These are phyloP conservation scores for Candida ortonii DNA, from an alignment of 805 yeast species.

Conservation along the genomic window DNA sequence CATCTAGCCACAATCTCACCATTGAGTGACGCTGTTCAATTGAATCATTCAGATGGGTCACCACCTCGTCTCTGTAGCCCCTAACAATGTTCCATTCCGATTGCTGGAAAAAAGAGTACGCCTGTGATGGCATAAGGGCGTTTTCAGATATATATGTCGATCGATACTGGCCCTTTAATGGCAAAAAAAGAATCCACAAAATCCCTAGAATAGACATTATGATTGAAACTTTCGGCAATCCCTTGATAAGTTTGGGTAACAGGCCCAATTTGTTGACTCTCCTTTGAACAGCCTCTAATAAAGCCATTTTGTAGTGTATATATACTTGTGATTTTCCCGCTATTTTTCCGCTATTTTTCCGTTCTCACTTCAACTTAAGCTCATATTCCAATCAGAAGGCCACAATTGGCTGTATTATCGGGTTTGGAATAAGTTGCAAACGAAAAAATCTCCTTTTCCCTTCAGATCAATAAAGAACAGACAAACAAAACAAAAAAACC, in stretches of 20 bases:
- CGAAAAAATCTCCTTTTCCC: too few species aligned
- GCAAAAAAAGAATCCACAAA: constrained; percentile 61
- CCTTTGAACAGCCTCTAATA: constrained; percentile 44
- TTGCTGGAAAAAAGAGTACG: constrained; percentile 85
- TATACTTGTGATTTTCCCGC: too few species aligned
- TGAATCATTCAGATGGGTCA: constrained; percentile 35
- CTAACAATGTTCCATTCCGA: constrained; percentile 90
- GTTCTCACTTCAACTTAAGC: too few species aligned
- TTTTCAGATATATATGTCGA: constrained; percentile 89
- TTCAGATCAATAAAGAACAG: too few species aligned
- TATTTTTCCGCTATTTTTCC: too few species aligned
- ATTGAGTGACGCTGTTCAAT: constrained; percentile 40
- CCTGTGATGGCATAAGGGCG: constrained; percentile 97
- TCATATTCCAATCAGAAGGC: too few species aligned
- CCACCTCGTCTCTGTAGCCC: constrained; percentile 69
- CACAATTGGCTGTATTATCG: too few species aligned
- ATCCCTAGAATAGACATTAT: constrained; percentile 46
- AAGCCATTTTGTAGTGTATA: constrained; percentile 43
- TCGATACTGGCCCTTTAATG: constrained; percentile 79
- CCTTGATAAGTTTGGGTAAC: constrained; percentile 42
- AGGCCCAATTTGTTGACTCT: constrained; percentile 42
- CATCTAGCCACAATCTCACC: constrained; percentile 59
- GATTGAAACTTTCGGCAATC: constrained; percentile 43
- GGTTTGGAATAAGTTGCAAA: too few species aligned
- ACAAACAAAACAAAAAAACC: too few species aligned